Evolutionary conservation across 306 rosid genomes (phyloP).

Genomic region (Trifolium pratense): DNA sequence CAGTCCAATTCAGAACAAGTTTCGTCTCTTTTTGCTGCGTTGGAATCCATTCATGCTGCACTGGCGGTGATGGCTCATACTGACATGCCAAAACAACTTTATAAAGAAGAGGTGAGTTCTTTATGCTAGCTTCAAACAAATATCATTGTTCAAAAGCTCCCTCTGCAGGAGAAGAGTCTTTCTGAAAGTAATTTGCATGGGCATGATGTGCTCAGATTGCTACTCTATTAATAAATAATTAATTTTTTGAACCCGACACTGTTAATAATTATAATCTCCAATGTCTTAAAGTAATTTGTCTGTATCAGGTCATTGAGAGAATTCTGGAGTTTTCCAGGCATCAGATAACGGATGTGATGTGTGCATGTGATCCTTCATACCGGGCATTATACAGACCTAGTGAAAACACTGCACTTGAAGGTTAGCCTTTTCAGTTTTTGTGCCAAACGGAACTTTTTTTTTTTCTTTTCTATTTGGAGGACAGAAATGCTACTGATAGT

Average conservation of each 20-base stretch:
- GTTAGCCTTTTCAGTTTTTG: slow-evolving; percentile 50
- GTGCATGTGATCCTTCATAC: slow-evolving; percentile 90
- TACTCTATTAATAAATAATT: not conserved
- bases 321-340: slow-evolving; percentile 90
- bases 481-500: slow-evolving; percentile 21
- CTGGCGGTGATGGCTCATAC: slow-evolving; percentile 81
- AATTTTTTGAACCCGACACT: not conserved
- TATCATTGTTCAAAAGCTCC: slow-evolving; percentile 8
- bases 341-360: slow-evolving; percentile 94
- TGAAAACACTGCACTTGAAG: slow-evolving; percentile 77
- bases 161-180: slow-evolving; percentile 25
- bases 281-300: slow-evolving; percentile 36
- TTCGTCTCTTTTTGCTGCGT: slow-evolving; percentile 73
- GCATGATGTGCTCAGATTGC: slow-evolving; percentile 20
- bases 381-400: slow-evolving; percentile 88
- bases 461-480: slow-evolving; percentile 32
- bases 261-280: not conserved
- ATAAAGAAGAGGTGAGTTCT: slow-evolving; percentile 84
- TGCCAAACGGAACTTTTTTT: not conserved
- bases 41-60: slow-evolving; percentile 97
- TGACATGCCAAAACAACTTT: slow-evolving; percentile 93
- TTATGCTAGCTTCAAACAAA: slow-evolving; percentile 29
- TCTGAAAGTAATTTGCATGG: slow-evolving; percentile 35
- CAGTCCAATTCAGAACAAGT: slow-evolving; percentile 84
- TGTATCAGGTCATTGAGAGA: slow-evolving; percentile 84